A percentile compares a stretch with the other conserved stretches of the same genome.
Conservation (phyloP, 176 grass and related monocot genomes). For the Olyra latifolia region DNA sequence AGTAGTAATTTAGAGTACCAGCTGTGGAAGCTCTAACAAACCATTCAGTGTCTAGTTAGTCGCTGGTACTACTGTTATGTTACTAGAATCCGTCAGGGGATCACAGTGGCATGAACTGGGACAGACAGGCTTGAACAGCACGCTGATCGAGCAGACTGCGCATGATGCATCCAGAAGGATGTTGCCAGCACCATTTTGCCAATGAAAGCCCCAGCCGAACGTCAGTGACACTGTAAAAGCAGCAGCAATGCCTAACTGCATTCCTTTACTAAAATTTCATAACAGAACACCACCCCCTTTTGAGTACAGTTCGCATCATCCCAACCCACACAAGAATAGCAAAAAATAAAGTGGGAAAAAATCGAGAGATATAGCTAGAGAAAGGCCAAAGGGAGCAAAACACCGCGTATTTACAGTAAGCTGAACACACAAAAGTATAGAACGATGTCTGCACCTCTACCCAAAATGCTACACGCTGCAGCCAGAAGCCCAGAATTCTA, state of each 20-base stretch:
- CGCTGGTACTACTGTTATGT: neutral
- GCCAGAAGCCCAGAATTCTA: no score
- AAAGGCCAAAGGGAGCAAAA: slow-evolving; percentile 1
- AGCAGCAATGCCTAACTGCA: neutral
- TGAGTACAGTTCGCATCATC: slow-evolving; percentile 43
- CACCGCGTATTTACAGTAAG: slow-evolving; percentile 52
- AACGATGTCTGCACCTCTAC: neutral
- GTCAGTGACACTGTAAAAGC: neutral
- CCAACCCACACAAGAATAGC: neutral
- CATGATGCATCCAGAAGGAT: neutral
- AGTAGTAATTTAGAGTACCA: no score
- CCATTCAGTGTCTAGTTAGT: neutral
- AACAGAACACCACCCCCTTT: slow-evolving; percentile 26
- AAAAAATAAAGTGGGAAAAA: neutral
- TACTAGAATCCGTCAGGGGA: neutral
- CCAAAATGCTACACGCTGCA: slow-evolving; percentile 16
- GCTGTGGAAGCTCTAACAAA: no score
- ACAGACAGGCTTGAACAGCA: neutral
- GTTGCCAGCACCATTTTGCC: neutral
- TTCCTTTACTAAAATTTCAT: slow-evolving; percentile 16
- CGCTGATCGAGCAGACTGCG: neutral
- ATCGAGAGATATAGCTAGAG: slow-evolving; percentile 2
- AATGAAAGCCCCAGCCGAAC: slow-evolving; percentile 1
- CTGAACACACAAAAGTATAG: neutral
- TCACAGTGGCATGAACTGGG: neutral